Evolutionary conservation across 495 filamentous ascomycete species (phyloP).

Genomic region (Hypoxylon lenormandii): DNA sequence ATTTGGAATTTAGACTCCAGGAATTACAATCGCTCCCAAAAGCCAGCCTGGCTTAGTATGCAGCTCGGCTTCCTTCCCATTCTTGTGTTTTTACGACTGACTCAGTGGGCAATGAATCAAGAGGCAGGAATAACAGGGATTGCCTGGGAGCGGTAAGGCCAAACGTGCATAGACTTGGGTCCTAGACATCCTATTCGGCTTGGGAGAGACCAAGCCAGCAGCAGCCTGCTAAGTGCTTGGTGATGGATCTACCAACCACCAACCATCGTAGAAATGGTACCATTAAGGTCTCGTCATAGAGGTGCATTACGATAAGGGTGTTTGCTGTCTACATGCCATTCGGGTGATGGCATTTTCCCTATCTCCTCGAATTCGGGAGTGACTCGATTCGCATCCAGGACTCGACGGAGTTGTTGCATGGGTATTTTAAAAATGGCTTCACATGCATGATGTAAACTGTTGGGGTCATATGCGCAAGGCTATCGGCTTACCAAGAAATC

Average conservation of each 20-base stretch:
- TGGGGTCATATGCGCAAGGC: slow-evolving; percentile 31
- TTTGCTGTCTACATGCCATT: slow-evolving; percentile 3
- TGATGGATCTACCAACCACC: slow-evolving; percentile 16
- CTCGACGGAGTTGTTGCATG: slow-evolving; percentile 13
- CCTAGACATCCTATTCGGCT: slow-evolving; percentile 14
- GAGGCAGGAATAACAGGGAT: slow-evolving; percentile 30
- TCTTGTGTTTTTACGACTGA: slow-evolving; percentile 9
- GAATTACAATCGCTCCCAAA: not conserved
- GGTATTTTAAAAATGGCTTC: slow-evolving; percentile 19
- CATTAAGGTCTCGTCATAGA: slow-evolving; percentile 33
- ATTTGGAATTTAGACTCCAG: not conserved
- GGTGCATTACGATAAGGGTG: slow-evolving; percentile 12
- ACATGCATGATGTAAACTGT: slow-evolving; percentile 20
- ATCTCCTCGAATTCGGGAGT: not conserved
- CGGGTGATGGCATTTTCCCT: not conserved
- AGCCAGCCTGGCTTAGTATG: not conserved
- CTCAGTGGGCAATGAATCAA: slow-evolving; percentile 1
- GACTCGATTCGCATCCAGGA: slow-evolving; percentile 19
- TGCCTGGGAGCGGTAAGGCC: not conserved
- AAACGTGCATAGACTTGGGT: slow-evolving; percentile 22
- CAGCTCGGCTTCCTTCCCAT: slow-evolving; percentile 4
- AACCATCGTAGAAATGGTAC: slow-evolving; percentile 14
- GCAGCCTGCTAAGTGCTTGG: slow-evolving; percentile 13
- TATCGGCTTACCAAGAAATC: slow-evolving; percentile 17
- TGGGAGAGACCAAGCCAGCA: slow-evolving; percentile 15